phyloP scores from a whole-genome alignment of 1,139 yeast species.

The Geotrichum reessii region DNA sequence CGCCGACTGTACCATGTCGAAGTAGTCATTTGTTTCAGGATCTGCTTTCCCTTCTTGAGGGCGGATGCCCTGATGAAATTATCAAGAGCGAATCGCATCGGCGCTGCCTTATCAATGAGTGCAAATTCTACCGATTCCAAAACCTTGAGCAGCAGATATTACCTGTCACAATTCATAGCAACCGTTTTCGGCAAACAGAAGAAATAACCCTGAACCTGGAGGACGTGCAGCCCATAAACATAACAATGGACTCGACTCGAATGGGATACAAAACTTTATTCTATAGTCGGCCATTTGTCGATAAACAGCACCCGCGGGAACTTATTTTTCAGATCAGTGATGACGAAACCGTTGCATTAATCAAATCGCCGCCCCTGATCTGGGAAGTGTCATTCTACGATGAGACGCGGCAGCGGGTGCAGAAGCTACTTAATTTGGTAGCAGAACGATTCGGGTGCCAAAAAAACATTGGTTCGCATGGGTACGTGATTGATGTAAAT shows the following conservation, averaged over 20 bases:
- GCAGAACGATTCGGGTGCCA: slow-evolving; percentile 4
- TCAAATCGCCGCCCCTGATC: slow-evolving; percentile 13
- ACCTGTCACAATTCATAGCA: slow-evolving; percentile 46
- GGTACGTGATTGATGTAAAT: slow-evolving; percentile 10
- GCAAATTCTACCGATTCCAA: slow-evolving; percentile 68
- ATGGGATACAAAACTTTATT: slow-evolving; percentile 12
- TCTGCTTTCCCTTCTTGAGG: slow-evolving; percentile 51
- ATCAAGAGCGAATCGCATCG: slow-evolving; percentile 54
- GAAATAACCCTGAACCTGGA: slow-evolving; percentile 53
- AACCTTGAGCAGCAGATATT: slow-evolving; percentile 68
- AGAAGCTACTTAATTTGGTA: neutral
- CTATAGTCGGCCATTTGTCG: slow-evolving; percentile 59
- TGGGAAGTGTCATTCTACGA: slow-evolving; percentile 17
- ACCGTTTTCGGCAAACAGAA: slow-evolving; percentile 47
- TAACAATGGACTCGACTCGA: slow-evolving; percentile 25
- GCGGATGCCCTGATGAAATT: slow-evolving; percentile 40
- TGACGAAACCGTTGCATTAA: slow-evolving; percentile 17
- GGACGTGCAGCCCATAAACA: slow-evolving; percentile 46
- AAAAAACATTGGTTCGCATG: slow-evolving; percentile 6
- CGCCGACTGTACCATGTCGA: slow-evolving; percentile 50
- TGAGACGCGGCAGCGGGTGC: slow-evolving; percentile 11
- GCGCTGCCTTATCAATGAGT: slow-evolving; percentile 54
- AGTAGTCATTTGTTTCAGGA: slow-evolving; percentile 57
- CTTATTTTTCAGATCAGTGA: slow-evolving; percentile 52
- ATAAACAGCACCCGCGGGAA: slow-evolving; percentile 43